Base-by-base conservation (phyloP, 768 basidiomycete species). In the Cystoderma amianthinum region DNA sequence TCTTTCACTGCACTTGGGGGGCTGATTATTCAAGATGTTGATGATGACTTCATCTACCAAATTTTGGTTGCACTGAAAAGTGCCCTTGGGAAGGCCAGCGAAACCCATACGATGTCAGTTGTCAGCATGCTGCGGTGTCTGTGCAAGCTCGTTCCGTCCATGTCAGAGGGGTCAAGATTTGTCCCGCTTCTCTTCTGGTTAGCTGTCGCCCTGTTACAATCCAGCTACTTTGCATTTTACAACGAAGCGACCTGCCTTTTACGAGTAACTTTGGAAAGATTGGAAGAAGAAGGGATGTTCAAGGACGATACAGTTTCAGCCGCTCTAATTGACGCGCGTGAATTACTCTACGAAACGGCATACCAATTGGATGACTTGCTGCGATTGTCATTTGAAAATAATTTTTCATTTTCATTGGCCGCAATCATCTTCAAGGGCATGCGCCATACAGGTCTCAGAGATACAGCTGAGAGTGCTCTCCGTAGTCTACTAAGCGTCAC, bases 11-110 rank as follows among this genome's bases (percentile, higher is more conserved):
- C 85, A 2, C 73, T 96, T 6, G 87, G 87, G 3, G 71, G 76
- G n/a, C 71, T 94, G n/a, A 82, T 88, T 12, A 76, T 76, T 3
- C 74, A 83, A 2, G 88, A 92, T 18, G 85, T 93, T 32, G 93
- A 96, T 48, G 93, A 94, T 46, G 93, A 96, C 55, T 78, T 93
- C 48, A 67, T 95, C 40, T 95, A 94, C 51, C 93, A 96, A 56
- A 90, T 95, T 61, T 76, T 94, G 6, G 85, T 93, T 4, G 89
- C 93, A 1, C 81, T 94, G 59, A 78, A 76, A 47, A 81, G 74
- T 0, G 84, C 86, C 0, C 63, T 95, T 13, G 57, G 62, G 7
- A 78, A 81, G 50, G 72, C 80, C n/a, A 77, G 74, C 21, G 82
- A 85, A 51, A 68, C 72, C 15, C 82, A 88, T 51, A 80, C 81